phyloP scores from a whole-genome alignment of 2,329 filamentous ascomycete genomes.

The Gaeumannomyces tritici region DNA sequence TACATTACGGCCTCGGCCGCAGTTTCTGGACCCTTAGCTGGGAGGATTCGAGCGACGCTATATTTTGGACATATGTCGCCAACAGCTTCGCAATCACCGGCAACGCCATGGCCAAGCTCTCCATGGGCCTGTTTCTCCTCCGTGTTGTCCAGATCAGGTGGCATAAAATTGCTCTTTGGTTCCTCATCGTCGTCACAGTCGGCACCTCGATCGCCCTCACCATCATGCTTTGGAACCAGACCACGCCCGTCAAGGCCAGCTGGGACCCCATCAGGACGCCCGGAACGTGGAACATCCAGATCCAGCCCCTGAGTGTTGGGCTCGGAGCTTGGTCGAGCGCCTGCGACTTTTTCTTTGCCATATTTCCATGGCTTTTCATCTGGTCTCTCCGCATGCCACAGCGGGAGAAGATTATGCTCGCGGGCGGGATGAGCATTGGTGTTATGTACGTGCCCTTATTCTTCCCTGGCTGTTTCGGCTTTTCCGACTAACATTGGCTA shows the following conservation, averaged over 20 bases:
- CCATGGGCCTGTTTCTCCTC: slow-evolving; percentile 27
- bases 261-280: slow-evolving; percentile 25
- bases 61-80: slow-evolving; percentile 28
- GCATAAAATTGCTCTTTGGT: slow-evolving; percentile 23
- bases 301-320: slow-evolving; percentile 25
- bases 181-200: slow-evolving; percentile 18
- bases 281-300: slow-evolving; percentile 23
- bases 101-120: slow-evolving; percentile 27
- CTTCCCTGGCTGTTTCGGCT: neutral
- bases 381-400: slow-evolving; percentile 33
- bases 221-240: slow-evolving; percentile 28
- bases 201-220: slow-evolving; percentile 20
- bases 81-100: slow-evolving; percentile 23
- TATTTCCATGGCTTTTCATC: slow-evolving; percentile 33
- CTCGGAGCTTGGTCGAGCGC: slow-evolving; percentile 27
- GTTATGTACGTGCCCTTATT: slow-evolving; percentile 5
- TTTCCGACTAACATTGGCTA: slow-evolving; percentile 7
- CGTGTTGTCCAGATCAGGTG: slow-evolving; percentile 23
- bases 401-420: slow-evolving; percentile 33
- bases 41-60: slow-evolving; percentile 22
- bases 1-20: slow-evolving; percentile 22
- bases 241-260: slow-evolving; percentile 22
- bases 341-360: slow-evolving; percentile 28
- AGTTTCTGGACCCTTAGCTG: slow-evolving; percentile 20
- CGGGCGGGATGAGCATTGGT: slow-evolving; percentile 25